These are phyloP conservation scores for Pichia sp. DNA, from an alignment of 1,139 yeast genomes.

Conservation along the genomic window DNA sequence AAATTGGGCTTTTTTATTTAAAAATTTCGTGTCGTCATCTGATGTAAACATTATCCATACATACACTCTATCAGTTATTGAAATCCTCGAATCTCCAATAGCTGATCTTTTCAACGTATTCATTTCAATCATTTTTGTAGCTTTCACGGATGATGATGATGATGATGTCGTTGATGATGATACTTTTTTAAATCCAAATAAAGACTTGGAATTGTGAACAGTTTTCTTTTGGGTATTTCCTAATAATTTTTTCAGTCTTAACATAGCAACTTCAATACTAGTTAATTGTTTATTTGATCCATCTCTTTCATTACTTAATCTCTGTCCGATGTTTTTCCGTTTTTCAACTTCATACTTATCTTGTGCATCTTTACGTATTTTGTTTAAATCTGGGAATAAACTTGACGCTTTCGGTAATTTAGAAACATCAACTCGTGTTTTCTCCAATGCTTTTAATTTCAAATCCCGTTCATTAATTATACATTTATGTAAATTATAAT, in stretches of 20 bases:
- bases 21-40: slow-evolving; percentile 25
- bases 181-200: not conserved
- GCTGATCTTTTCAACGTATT: slow-evolving; percentile 47
- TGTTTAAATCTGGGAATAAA: slow-evolving; percentile 53
- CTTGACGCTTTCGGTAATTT: slow-evolving; percentile 30
- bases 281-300: slow-evolving; percentile 11
- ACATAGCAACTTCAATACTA: slow-evolving; percentile 16
- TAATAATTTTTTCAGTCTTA: slow-evolving; percentile 13
- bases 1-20: slow-evolving; percentile 23
- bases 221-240: not conserved
- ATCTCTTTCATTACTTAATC: slow-evolving; percentile 10
- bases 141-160: not conserved
- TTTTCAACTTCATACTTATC: slow-evolving; percentile 10
- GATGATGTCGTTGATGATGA: not conserved
- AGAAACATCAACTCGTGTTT: slow-evolving; percentile 5
- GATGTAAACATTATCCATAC: slow-evolving; percentile 49
- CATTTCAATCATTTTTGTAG: slow-evolving; percentile 30
- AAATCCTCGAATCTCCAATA: slow-evolving; percentile 60
- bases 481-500: slow-evolving; percentile 21
- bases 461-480: slow-evolving; percentile 15
- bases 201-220: slow-evolving; percentile 15
- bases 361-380: slow-evolving; percentile 35
- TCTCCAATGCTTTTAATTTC: slow-evolving; percentile 3
- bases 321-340: slow-evolving; percentile 11
- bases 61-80: slow-evolving; percentile 52